phyloP scores from a whole-genome alignment of 306 rosid genomes.

The Cicer pinnatifidum region DNA sequence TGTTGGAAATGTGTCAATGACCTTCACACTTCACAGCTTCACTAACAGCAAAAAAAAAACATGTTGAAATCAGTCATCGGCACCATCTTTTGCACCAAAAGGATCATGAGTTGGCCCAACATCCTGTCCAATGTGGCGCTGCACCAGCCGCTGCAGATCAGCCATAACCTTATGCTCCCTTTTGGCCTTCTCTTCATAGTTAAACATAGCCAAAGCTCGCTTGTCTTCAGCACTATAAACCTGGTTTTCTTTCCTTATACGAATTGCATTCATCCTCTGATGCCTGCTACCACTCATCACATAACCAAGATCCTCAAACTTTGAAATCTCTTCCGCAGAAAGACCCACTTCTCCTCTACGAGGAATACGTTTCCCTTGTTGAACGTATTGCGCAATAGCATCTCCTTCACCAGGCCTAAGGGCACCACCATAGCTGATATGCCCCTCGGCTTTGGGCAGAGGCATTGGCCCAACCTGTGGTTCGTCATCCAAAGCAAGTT shows the following conservation, averaged over 20 bases:
- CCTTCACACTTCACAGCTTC: no score
- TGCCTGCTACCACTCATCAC: constrained; percentile 99
- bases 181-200: constrained; percentile 91
- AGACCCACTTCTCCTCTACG: constrained; percentile 99
- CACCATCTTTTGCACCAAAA: constrained; percentile 65
- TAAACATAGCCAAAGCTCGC: constrained; percentile 96
- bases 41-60: no score
- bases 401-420: constrained; percentile 99
- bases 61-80: constrained; percentile 54
- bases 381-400: constrained; percentile 94
- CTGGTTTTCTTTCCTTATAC: constrained; percentile 96
- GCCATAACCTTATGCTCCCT: constrained; percentile 98
- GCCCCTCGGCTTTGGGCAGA: constrained; percentile 93
- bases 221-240: constrained; percentile 98
- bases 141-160: constrained; percentile 92
- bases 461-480: constrained; percentile 88
- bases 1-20: no score
- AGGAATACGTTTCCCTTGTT: constrained; percentile 97
- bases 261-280: constrained; percentile 98
- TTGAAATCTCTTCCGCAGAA: constrained; percentile 88
- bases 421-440: constrained; percentile 97
- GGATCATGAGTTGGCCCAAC: constrained; percentile 97
- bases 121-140: constrained; percentile 95
- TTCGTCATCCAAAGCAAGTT: constrained; percentile 67
- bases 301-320: constrained; percentile 85